Conservation (phyloP, 2,329 filamentous ascomycete genomes). For the Colletotrichum tropicale region DNA sequence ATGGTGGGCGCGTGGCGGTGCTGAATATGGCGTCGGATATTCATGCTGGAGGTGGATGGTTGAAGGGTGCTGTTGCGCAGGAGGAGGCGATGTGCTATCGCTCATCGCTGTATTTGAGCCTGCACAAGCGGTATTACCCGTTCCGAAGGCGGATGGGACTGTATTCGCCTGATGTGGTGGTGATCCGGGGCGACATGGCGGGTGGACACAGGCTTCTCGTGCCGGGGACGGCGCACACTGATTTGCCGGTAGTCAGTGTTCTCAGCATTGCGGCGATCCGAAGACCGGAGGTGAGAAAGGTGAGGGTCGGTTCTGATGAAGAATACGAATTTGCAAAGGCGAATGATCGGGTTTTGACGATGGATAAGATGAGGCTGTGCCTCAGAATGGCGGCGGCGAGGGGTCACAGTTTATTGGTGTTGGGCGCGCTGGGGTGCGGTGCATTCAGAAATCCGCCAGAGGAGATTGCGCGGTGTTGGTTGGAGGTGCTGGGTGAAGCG, state of each 20-base stretch:
- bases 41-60: slow-evolving; percentile 67
- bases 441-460: slow-evolving; percentile 66
- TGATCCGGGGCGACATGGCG: slow-evolving; percentile 57
- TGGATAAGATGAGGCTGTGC: slow-evolving; percentile 66
- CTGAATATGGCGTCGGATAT: slow-evolving; percentile 69
- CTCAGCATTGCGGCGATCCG: slow-evolving; percentile 64
- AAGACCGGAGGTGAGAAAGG: slow-evolving; percentile 35
- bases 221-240: slow-evolving; percentile 30
- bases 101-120: slow-evolving; percentile 55
- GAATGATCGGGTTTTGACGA: slow-evolving; percentile 57
- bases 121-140: slow-evolving; percentile 57
- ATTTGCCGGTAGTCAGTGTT: slow-evolving; percentile 59
- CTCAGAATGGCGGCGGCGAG: slow-evolving; percentile 63
- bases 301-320: slow-evolving; percentile 25
- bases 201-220: slow-evolving; percentile 51
- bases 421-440: slow-evolving; percentile 74
- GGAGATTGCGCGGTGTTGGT: slow-evolving; percentile 68
- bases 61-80: slow-evolving; percentile 65
- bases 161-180: slow-evolving; percentile 64
- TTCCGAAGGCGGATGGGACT: slow-evolving; percentile 51
- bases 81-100: slow-evolving; percentile 74
- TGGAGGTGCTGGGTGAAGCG: slow-evolving; percentile 60
- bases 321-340: slow-evolving; percentile 42
- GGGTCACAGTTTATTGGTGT: slow-evolving; percentile 62
- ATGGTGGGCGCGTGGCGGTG: slow-evolving; percentile 52